Evolutionary conservation across 768 basidiomycete species (phyloP), one percentile per base, ranked within the genome.

Genomic region (Krasilnikovozyma curviuscula): DNA sequence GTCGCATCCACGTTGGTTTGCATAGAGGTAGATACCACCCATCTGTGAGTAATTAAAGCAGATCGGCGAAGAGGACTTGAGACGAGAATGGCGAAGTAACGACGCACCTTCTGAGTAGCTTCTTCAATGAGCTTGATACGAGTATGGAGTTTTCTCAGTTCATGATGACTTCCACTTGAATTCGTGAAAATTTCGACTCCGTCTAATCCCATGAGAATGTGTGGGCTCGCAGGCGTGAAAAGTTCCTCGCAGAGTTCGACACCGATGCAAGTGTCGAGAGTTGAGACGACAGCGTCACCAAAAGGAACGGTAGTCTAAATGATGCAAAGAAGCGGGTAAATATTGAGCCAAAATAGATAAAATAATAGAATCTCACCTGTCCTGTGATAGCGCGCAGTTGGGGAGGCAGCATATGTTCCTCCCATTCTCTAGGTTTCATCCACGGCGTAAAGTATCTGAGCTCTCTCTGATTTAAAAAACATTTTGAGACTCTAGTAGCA

Each of bases 161-260:
- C 93, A 59, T 98, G 93, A 61, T 98, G 93, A 63, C 85, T 91
- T 5, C 88, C 93, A 54, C 84, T 89, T 1, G 93, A 97, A 66
- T 98, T 98, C 8, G 91, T 95, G 62, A 97, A 95, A 42, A 98
- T 93, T 65, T 98, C 93, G 7, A 95, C 91, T 5, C 93, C 93
- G 59, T 98, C 91, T 8, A 98, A 74, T 7, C 91, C 93, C 93
- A 97, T 97, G 12, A 79, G 67, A 48, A 95, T 91, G 61, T 98
- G 93, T 5, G 93, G 93, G 53, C 93, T 98, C 4, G 79, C 76
- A 2, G 93, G 93, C 0, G 93, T 98, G 63, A 98, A 98, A 9
- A 97, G 67, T 62, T 98, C 93, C 65, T 98, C 93, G 62, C 93
- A 98, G 8, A 95, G 69, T 65, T 98, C 93, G 7, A 97, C 77